Conservation (phyloP, 495 filamentous ascomycete genomes). For the Alectoria sarmentosa region DNA sequence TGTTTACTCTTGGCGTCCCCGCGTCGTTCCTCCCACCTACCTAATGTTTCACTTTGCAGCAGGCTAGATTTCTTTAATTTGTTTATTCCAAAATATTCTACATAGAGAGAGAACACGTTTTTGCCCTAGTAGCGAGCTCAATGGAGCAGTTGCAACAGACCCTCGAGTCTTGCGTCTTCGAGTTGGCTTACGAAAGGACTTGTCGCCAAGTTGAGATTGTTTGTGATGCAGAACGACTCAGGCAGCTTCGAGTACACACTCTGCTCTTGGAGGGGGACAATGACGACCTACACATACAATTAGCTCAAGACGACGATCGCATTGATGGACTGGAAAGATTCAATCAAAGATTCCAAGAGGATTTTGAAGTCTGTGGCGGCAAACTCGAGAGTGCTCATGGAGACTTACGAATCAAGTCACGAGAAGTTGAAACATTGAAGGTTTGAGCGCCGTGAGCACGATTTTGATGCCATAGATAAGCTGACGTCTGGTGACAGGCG, state of each 20-base stretch:
- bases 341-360: slow-evolving; percentile 47
- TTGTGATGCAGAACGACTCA: slow-evolving; percentile 59
- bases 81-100: neutral
- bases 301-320: slow-evolving; percentile 49
- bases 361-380: slow-evolving; percentile 50
- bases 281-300: slow-evolving; percentile 52
- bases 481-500: slow-evolving; percentile 39
- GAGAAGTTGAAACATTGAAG: slow-evolving; percentile 61
- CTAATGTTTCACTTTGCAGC: neutral
- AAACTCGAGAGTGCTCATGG: slow-evolving; percentile 50
- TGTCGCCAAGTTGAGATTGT: slow-evolving; percentile 51
- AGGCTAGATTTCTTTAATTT: too few relatives aligned
- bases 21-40: neutral
- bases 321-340: slow-evolving; percentile 41
- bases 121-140: neutral
- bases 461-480: neutral
- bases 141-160: slow-evolving; percentile 34
- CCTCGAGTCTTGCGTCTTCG: slow-evolving; percentile 45
- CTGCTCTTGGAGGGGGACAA: slow-evolving; percentile 67
- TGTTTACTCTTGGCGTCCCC: neutral
- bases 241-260: slow-evolving; percentile 56
- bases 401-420: slow-evolving; percentile 48
- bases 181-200: slow-evolving; percentile 58
- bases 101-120: too few relatives aligned
- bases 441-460: slow-evolving; percentile 26